Conservation (phyloP, 768 basidiomycete species). For the Tulasnella sp. region DNA sequence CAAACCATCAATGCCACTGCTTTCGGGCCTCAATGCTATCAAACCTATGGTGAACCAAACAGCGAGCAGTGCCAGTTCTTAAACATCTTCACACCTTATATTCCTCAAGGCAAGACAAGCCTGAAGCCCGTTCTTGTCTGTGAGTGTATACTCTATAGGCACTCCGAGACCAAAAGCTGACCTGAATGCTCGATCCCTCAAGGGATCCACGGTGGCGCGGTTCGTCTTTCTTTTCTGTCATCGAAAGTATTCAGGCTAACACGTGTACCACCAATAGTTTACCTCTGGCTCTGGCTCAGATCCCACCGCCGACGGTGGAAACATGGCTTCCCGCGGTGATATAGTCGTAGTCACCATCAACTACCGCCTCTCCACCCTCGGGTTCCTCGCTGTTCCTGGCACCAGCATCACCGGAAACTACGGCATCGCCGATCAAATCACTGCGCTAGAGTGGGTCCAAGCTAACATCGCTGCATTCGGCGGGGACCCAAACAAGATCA, state of each 20-base stretch:
- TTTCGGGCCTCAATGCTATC: conserved; percentile 14
- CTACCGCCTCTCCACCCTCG: conserved; percentile 52
- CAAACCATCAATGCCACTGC: conserved; percentile 15
- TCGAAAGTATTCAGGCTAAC: too few species aligned
- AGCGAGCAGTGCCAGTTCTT: conserved; percentile 24
- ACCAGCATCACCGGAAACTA: conserved; percentile 28
- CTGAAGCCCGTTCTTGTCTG: conserved; percentile 24
- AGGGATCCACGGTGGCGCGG: conserved; percentile 23
- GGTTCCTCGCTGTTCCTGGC: conserved; percentile 47
- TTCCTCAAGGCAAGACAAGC: conserved; percentile 14
- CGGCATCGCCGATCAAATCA: conserved; percentile 7
- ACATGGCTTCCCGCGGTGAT: conserved; percentile 16
- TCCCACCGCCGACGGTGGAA: conserved; percentile 21
- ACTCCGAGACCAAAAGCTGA: too few species aligned
- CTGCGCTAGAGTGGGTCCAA: conserved; percentile 18
- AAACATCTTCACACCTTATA: conserved; percentile 26
- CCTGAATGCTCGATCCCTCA: too few species aligned
- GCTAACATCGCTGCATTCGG: conserved; percentile 22
- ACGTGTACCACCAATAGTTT: conserved; percentile 11
- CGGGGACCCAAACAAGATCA: conserved; percentile 21
- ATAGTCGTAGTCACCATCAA: conserved; percentile 57
- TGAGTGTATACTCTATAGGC: too few species aligned
- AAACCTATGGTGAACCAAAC: conserved; percentile 8
- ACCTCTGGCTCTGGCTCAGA: conserved; percentile 21
- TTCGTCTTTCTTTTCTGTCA: too few species aligned